Evolutionary conservation across 805 yeast genomes (phyloP).

Genomic region (Cyberlindnera samutprakarnensis): DNA sequence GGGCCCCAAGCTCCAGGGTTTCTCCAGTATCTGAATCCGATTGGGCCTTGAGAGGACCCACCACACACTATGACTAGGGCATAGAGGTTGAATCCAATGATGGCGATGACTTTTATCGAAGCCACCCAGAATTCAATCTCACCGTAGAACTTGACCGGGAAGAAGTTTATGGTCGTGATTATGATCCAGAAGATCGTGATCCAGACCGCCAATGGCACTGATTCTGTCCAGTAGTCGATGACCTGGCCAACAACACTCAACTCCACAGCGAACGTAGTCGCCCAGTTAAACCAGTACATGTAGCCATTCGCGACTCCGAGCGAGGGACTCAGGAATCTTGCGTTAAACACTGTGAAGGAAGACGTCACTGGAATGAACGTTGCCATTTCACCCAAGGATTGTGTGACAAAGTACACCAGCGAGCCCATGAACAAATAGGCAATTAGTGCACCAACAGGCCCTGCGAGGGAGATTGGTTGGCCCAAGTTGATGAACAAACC

Average conservation of each 20-base stretch:
- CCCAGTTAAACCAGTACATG: constrained; percentile 75
- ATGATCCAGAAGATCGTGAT: constrained; percentile 60
- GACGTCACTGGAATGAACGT: constrained; percentile 63
- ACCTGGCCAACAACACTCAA: constrained; percentile 66
- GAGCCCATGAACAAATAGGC: constrained; percentile 62
- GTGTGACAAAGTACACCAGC: constrained; percentile 58
- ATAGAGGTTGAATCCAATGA: constrained; percentile 60
- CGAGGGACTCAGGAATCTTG: constrained; percentile 60
- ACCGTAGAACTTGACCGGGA: constrained; percentile 67
- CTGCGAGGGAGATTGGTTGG: constrained; percentile 45
- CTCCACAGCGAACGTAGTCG: constrained; percentile 70
- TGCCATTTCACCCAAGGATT: constrained; percentile 76
- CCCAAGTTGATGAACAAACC: constrained; percentile 66
- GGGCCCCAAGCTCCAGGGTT: constrained; percentile 73
- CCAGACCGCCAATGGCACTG: constrained; percentile 70
- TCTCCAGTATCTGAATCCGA: constrained; percentile 78
- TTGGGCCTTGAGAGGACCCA: constrained; percentile 60
- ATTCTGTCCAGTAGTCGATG: constrained; percentile 54
- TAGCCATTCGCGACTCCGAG: constrained; percentile 69
- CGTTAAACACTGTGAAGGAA: constrained; percentile 61
- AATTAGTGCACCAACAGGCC: constrained; percentile 63
- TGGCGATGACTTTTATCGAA: constrained; percentile 56
- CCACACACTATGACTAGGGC: constrained; percentile 70
- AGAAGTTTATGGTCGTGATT: constrained; percentile 45
- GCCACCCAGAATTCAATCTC: constrained; percentile 75